Percentiles rank a stretch among this genome's conserved stretches.
phyloP scores from a whole-genome alignment of 2,329 filamentous ascomycete genomes.

The Diaporthe amygdali region DNA sequence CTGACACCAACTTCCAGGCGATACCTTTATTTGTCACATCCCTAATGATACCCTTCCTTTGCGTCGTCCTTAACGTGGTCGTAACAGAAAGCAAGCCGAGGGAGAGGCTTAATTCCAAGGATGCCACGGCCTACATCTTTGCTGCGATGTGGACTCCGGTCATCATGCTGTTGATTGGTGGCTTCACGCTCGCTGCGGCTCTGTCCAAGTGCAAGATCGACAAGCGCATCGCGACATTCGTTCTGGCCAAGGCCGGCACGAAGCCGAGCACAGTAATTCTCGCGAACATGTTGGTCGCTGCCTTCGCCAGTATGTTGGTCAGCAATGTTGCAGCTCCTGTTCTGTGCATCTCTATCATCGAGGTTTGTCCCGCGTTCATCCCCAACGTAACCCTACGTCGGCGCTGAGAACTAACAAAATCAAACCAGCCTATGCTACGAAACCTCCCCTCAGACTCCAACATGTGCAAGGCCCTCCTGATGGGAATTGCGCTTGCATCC shows the following conservation, averaged over 20 bases:
- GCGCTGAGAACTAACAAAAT: neutral
- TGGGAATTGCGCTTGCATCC: slow-evolving; percentile 92
- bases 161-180: slow-evolving; percentile 95
- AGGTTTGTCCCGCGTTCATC: slow-evolving; percentile 56
- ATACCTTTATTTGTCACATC: slow-evolving; percentile 98
- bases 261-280: slow-evolving; percentile 86
- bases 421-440: slow-evolving; percentile 79
- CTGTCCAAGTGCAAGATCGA: slow-evolving; percentile 98
- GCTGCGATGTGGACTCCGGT: slow-evolving; percentile 98
- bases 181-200: slow-evolving; percentile 94
- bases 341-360: slow-evolving; percentile 96
- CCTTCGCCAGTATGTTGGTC: slow-evolving; percentile 98
- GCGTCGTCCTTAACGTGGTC: slow-evolving; percentile 84
- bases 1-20: slow-evolving; percentile 56
- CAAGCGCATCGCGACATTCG: slow-evolving; percentile 94
- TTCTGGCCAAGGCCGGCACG: slow-evolving; percentile 94
- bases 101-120: slow-evolving; percentile 75
- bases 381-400: slow-evolving; percentile 2
- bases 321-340: slow-evolving; percentile 98
- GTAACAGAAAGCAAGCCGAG: slow-evolving; percentile 74
- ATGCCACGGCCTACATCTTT: slow-evolving; percentile 85
- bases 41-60: slow-evolving; percentile 89
- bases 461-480: slow-evolving; percentile 94
- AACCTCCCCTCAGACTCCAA: slow-evolving; percentile 88
- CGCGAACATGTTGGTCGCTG: slow-evolving; percentile 98